Evolutionary conservation across 768 basidiomycete species (phyloP), one percentile per base, ranked within the genome.

Genomic region (Brasilioporus rufonigricans): DNA sequence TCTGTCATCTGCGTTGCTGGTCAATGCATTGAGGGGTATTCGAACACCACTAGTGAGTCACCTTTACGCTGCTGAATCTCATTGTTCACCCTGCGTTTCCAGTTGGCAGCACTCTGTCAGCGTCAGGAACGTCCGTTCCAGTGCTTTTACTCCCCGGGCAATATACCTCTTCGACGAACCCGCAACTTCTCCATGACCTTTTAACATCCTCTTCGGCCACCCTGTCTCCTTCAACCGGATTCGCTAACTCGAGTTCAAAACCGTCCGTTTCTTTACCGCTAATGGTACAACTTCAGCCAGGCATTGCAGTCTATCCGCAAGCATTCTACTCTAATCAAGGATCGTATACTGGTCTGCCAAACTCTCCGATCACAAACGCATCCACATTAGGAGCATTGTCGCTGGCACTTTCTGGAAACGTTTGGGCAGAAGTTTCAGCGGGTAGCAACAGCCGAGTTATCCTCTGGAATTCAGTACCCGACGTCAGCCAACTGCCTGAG

Each of bases 1-100:
- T 71, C 85, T 64, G 83, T 91, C 53, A 77, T 93, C 57, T 92
- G 90, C 78, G 76, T 89, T 88, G 87, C 90, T 68, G 90, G 90
- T 62, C 89, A 93, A 87, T 92, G 91, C 76, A 73, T 92, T 53
- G 80, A 91, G 70, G 91, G 91, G 54, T 81, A 73, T 71, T 83
- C 87, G 31, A 91, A 92, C 65, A 81, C 78, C 23, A 86, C 88
- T 35, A 66, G 80, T 81, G 63, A 74, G 88, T 85, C 54, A 32
- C 26, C 16, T 19, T 53, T 36, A 4, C 48, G 32, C 21, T 5
- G 39, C 39, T 26, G n/a, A 41, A 46, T 59, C 50, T 61, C 23
- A 10, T 33, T 41, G 19, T 21, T 68, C 31, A 66, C 55, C 27
- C 50, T 45, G 48, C 44, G 32, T 51, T 49, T 50, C 18, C 55